phyloP scores from a whole-genome alignment of 164 flowering plant genomes.

The Tetracentron sinense region DNA sequence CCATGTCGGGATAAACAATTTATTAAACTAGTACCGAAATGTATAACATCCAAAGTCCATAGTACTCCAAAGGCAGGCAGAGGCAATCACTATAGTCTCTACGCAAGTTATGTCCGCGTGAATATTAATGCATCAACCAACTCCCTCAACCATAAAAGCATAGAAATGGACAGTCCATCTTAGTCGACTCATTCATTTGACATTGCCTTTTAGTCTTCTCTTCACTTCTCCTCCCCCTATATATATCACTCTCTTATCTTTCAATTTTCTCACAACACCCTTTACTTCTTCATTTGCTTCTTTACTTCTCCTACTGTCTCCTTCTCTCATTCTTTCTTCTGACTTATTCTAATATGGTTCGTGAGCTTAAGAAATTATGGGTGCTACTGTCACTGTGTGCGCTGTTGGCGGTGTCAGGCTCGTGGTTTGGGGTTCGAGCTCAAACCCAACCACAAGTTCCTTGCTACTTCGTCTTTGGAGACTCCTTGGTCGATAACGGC shows the following conservation, averaged over 20 bases:
- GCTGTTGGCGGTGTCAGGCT: constrained; percentile 3
- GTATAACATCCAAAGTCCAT: too few species aligned
- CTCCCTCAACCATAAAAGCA: constrained; percentile 17
- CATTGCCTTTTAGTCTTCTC: too few species aligned
- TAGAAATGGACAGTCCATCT: not conserved
- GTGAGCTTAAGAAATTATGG: constrained; percentile 3
- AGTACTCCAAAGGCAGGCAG: too few species aligned
- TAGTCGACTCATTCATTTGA: too few species aligned
- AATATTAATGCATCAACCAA: constrained; percentile 36
- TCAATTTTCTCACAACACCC: constrained; percentile 8
- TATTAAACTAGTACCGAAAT: too few species aligned
- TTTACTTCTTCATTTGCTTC: not conserved
- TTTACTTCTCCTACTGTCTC: not conserved
- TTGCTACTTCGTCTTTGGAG: constrained; percentile 53
- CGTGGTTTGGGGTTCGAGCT: constrained; percentile 1
- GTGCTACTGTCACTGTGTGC: not conserved
- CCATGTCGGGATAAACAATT: too few species aligned
- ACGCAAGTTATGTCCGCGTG: constrained; percentile 41
- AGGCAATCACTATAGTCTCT: too few species aligned
- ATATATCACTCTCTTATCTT: not conserved
- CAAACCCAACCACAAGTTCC: constrained; percentile 30
- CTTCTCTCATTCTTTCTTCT: not conserved
- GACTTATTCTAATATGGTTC: not conserved
- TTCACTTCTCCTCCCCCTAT: constrained; percentile 7
- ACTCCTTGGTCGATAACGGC: constrained; percentile 54